Evolutionary conservation across 306 rosid genomes (phyloP).

Genomic region (Medicago ruthenica): DNA sequence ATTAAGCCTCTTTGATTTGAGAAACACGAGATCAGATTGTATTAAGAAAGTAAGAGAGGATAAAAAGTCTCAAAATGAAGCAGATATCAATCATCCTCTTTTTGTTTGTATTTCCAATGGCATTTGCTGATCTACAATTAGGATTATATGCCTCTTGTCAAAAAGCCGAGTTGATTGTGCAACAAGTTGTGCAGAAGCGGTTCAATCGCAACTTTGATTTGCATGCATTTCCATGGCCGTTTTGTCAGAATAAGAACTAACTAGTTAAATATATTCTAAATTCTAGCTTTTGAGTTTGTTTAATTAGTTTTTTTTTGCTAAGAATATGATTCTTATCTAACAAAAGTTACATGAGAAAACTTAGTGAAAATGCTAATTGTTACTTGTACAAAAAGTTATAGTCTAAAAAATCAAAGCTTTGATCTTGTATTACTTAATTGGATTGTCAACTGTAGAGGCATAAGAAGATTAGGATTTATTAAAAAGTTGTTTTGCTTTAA

Average conservation of each 20-base stretch:
- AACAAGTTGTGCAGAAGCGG: slow-evolving; percentile 43
- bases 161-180: slow-evolving; percentile 52
- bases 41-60: not conserved
- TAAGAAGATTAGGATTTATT: not conserved
- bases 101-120: slow-evolving; percentile 32
- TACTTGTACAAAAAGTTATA: not conserved
- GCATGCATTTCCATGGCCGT: slow-evolving; percentile 71
- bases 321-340: no score
- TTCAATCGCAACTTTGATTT: slow-evolving; percentile 56
- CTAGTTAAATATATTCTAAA: not conserved
- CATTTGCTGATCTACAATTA: slow-evolving; percentile 20
- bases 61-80: slow-evolving; percentile 31
- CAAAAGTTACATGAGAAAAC: not conserved
- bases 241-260: slow-evolving; percentile 53
- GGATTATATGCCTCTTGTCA: slow-evolving; percentile 53
- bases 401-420: not conserved
- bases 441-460: no score
- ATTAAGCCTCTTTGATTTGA: not conserved
- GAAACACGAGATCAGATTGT: not conserved
- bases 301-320: slow-evolving; percentile 2
- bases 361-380: not conserved
- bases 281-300: not conserved
- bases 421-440: not conserved
- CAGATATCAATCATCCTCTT: not conserved
- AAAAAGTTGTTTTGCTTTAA: not conserved